Percentiles rank a stretch among this genome's conserved stretches.
These are phyloP conservation scores for Talaromyces islandicus DNA, from an alignment of 2,329 filamentous ascomycete species.

Conservation along the genomic window DNA sequence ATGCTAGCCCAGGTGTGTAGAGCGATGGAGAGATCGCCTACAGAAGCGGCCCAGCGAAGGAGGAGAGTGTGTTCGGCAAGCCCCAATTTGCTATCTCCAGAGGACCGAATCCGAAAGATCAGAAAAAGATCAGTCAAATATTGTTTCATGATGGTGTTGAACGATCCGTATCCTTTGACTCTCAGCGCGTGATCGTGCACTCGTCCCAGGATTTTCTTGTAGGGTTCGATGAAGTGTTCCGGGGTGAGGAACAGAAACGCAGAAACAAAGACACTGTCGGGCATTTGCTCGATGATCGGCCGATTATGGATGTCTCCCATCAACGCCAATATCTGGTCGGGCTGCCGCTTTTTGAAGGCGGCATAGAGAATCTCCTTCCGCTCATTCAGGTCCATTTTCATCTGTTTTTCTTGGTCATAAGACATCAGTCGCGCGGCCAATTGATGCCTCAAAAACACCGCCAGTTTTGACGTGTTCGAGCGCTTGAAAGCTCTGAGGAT, in stretches of 20 bases:
- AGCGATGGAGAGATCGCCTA: slow-evolving; percentile 41
- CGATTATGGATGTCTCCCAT: slow-evolving; percentile 27
- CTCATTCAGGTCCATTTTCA: background rate
- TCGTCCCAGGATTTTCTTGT: slow-evolving; percentile 42
- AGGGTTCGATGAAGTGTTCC: slow-evolving; percentile 41
- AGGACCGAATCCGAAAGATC: slow-evolving; percentile 29
- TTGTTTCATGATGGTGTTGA: slow-evolving; percentile 18
- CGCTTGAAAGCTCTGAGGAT: background rate
- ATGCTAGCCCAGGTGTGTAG: slow-evolving; percentile 44
- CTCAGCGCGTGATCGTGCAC: slow-evolving; percentile 46
- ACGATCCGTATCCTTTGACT: slow-evolving; percentile 34
- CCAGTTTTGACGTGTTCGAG: background rate
- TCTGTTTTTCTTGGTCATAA: background rate
- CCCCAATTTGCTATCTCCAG: slow-evolving; percentile 35
- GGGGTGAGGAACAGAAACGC: slow-evolving; percentile 60
- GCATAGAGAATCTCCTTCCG: background rate
- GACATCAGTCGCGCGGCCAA: background rate
- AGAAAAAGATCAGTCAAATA: slow-evolving; percentile 35
- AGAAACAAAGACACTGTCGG: slow-evolving; percentile 56
- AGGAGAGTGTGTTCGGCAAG: slow-evolving; percentile 48
- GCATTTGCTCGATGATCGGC: slow-evolving; percentile 35
- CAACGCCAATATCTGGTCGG: slow-evolving; percentile 34
- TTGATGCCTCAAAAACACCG: background rate
- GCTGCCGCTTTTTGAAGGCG: slow-evolving; percentile 19
- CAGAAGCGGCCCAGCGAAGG: slow-evolving; percentile 45